Conservation (phyloP, 768 basidiomycete genomes). For the Russula compacta region DNA sequence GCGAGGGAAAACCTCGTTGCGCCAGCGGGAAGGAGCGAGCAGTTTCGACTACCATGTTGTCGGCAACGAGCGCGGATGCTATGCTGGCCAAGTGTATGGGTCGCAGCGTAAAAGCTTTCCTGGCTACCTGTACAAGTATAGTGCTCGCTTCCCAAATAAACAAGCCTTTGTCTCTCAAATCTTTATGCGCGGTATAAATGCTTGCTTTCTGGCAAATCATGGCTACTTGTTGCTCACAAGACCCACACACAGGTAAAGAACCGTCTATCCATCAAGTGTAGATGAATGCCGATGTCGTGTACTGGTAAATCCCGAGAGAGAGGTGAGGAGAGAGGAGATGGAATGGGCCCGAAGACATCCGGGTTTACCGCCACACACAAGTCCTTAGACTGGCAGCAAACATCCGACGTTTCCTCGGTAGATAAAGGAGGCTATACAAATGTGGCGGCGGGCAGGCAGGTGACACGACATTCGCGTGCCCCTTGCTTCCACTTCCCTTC, state of each 20-base stretch:
- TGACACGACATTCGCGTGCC: neutral
- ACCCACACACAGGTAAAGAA: neutral
- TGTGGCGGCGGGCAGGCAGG: neutral
- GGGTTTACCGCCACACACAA: neutral
- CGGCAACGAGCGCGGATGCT: neutral
- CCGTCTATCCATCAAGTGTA: neutral
- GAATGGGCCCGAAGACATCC: neutral
- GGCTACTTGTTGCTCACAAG: neutral
- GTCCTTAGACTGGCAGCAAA: too few species aligned
- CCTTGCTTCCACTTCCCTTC: neutral
- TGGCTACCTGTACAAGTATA: neutral
- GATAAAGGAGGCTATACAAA: neutral
- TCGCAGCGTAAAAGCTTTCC: neutral
- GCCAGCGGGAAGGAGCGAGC: neutral
- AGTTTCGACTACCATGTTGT: neutral
- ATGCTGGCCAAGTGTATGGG: neutral
- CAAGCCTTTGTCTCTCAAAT: too few species aligned
- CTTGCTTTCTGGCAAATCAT: neutral
- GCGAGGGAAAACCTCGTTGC: neutral
- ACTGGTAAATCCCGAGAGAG: neutral
- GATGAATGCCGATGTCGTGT: neutral
- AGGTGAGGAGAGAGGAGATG: neutral
- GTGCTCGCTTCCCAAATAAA: neutral
- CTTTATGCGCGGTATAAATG: neutral
- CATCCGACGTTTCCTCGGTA: neutral